Conservation (phyloP, 2,329 filamentous ascomycete genomes). For the Fusarium liriodendri region DNA sequence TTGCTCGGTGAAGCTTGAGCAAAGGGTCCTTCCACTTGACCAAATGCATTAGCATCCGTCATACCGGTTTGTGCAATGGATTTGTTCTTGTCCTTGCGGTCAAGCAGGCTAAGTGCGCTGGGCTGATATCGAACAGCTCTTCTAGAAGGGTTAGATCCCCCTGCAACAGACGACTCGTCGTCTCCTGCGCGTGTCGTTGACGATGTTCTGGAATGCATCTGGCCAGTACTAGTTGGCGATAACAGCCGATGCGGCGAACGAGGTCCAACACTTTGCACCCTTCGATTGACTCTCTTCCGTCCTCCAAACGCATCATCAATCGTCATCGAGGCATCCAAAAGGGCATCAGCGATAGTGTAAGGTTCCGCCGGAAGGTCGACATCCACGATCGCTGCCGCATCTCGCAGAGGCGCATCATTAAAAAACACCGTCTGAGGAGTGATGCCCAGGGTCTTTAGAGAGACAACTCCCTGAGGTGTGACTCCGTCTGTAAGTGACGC, state of each 20-base stretch:
- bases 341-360: conserved; percentile 88
- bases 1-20: conserved; percentile 47
- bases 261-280: conserved; percentile 52
- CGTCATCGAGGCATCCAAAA: conserved; percentile 91
- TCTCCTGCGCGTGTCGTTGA: conserved; percentile 47
- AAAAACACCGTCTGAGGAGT: conserved; percentile 93
- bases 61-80: conserved; percentile 69
- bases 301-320: conserved; percentile 76
- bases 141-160: conserved; percentile 56
- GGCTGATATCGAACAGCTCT: conserved; percentile 65
- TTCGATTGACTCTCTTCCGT: conserved; percentile 64
- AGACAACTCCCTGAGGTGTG: conserved; percentile 63
- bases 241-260: conserved; percentile 45
- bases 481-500: conserved; percentile 49
- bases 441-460: conserved; percentile 79
- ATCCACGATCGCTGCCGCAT: conserved; percentile 48
- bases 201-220: conserved; percentile 53
- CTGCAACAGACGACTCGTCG: conserved; percentile 51
- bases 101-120: conserved; percentile 70
- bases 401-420: conserved; percentile 75
- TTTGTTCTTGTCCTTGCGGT: conserved; percentile 69
- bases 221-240: conserved; percentile 46
- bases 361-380: conserved; percentile 54
- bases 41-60: conserved; percentile 69
- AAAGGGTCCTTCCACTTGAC: conserved; percentile 69